Percentiles rank a stretch among this genome's conserved stretches.
These are phyloP conservation scores for Lactarius quietus DNA, from an alignment of 768 basidiomycete genomes.

Conservation along the genomic window DNA sequence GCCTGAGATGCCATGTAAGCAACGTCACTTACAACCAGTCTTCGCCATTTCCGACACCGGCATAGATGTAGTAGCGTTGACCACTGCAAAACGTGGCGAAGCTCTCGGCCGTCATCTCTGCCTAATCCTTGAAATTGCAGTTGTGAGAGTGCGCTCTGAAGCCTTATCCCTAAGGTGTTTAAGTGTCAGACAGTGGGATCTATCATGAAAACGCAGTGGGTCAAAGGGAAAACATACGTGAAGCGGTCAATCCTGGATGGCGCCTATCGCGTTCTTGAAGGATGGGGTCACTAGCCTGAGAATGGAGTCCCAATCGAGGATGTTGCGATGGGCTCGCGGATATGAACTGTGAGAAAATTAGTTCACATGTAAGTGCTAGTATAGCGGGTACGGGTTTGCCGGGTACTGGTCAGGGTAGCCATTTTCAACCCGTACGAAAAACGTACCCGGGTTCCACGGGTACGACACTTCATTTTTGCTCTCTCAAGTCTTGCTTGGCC, in stretches of 20 bases:
- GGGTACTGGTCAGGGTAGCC: too few relatives aligned
- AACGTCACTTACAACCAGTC: slow-evolving; percentile 54
- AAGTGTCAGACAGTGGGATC: slow-evolving; percentile 35
- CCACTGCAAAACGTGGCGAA: slow-evolving; percentile 45
- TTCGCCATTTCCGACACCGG: slow-evolving; percentile 64
- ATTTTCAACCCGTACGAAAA: too few relatives aligned
- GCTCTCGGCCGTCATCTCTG: slow-evolving; percentile 57
- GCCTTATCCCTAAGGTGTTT: slow-evolving; percentile 47
- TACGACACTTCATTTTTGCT: too few relatives aligned
- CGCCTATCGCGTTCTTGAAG: slow-evolving; percentile 31
- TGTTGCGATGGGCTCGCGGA: not conserved
- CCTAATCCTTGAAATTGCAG: slow-evolving; percentile 43
- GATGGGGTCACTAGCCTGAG: not conserved
- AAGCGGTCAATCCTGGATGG: slow-evolving; percentile 58
- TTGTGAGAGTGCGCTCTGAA: slow-evolving; percentile 54
- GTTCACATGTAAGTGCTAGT: not conserved
- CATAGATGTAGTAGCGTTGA: too few relatives aligned
- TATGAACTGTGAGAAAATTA: not conserved
- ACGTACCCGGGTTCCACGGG: too few relatives aligned
- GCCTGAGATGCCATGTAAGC: not conserved
- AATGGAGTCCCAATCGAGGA: slow-evolving; percentile 4
- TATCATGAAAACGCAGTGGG: slow-evolving; percentile 1
- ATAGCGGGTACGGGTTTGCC: too few relatives aligned
- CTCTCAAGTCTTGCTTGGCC: too few relatives aligned
- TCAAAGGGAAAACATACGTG: slow-evolving; percentile 43